Conservation (phyloP, 495 filamentous ascomycete species). For the Aspergillus saccharolyticus region DNA sequence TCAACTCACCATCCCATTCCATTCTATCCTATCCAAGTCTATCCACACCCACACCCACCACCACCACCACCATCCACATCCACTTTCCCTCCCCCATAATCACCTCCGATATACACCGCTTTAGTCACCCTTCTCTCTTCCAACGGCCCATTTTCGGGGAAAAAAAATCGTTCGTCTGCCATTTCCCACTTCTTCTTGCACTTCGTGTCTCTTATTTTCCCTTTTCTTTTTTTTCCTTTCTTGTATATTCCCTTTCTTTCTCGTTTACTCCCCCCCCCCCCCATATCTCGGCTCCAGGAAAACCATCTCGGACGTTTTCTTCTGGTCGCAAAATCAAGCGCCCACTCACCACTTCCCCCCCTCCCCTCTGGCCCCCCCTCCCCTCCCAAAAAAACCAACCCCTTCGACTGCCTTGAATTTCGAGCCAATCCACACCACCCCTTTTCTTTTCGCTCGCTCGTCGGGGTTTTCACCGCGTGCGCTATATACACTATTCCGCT, state of each 20-base stretch:
- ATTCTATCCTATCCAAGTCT: background rate
- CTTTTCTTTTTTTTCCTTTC: slow-evolving; percentile 4
- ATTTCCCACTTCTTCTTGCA: slow-evolving; percentile 6
- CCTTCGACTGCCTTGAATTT: background rate
- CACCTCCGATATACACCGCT: slow-evolving; percentile 20
- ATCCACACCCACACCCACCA: background rate
- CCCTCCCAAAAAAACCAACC: no score
- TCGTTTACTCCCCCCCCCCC: background rate
- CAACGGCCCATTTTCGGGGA: slow-evolving; percentile 8
- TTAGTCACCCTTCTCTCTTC: slow-evolving; percentile 16
- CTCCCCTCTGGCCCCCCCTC: background rate
- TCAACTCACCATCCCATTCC: background rate
- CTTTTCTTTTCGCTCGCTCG: slow-evolving; percentile 1
- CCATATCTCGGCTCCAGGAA: slow-evolving; percentile 7
- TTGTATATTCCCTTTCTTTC: background rate
- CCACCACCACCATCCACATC: background rate
- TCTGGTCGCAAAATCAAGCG: background rate
- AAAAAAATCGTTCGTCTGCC: slow-evolving; percentile 2
- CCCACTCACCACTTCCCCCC: no score
- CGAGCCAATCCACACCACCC: background rate
- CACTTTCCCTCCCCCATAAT: background rate
- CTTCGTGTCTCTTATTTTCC: slow-evolving; percentile 1
- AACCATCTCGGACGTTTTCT: slow-evolving; percentile 2
- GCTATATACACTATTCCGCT: slow-evolving; percentile 4
- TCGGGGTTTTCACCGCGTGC: background rate